Base-by-base conservation (phyloP, 2,329 filamentous ascomycete genomes). In the Arthrobotrys musiformis region DNA sequence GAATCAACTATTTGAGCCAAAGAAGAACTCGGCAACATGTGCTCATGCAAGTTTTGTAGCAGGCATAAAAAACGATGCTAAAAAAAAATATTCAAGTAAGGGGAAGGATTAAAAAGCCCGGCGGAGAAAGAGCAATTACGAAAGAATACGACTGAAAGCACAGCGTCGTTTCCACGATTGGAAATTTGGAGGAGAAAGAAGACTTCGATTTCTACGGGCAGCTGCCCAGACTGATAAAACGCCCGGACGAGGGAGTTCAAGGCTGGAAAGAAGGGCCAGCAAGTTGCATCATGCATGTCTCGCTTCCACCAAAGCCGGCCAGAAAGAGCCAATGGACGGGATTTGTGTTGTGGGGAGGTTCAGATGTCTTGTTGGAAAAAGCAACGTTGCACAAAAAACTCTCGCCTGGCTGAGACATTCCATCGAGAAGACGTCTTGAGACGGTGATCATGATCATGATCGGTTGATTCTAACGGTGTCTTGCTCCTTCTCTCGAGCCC, bases 281-380 rank as follows among this genome's bases (percentile, higher is more conserved):
- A 73, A 56, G 61, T 60, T 67, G 69, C 69, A 66, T 60, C 50
- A 64, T 73, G 69, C 50, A 73, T 73, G 69, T 73, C 69, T 73
- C 69, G 69, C 61, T 67, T 61, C 69, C 69, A 58, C 58, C 54
- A 72, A 72, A 72, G 63, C 61, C 28, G 26, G 46, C 69, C 69
- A 58, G 24, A 52, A 50, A 63, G 30, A 48, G 58, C 58, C 46
- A 64, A 72, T 64, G 33, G 61, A 19, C 7, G 13, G 54, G 17
- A 22, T 48, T 54, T 64, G 68, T 64, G 68, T 72, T 72, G 68
- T 64, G 68, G 58, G 48, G 68, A 72, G 58, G 68, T 72, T 50
- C 33, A 19, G 33, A 37, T 72, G 68, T 72, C 68, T 72, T 58
- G 60, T 24, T 42, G 22, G 46, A 69, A 70, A 42, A 70, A 70